Conservation (phyloP, 78 protist species). For the Tieghemostelium lacteum region DNA sequence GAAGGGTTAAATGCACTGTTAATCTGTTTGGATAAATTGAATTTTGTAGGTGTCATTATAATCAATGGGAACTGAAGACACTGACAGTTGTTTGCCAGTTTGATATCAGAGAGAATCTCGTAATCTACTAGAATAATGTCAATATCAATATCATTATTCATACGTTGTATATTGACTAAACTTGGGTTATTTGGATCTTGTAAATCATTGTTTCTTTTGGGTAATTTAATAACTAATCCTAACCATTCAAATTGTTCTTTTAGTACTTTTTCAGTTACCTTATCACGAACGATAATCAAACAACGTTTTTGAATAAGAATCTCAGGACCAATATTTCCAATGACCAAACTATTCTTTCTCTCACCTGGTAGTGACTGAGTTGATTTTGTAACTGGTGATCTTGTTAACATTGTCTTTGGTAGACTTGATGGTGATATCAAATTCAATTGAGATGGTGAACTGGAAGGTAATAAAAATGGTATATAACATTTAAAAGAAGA, state of each 20-base stretch:
- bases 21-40: constrained; percentile 47
- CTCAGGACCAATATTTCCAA: constrained; percentile 2
- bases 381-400: constrained; percentile 14
- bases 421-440: constrained; percentile 56
- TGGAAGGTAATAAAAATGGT: constrained; percentile 26
- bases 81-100: no score
- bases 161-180: neutral
- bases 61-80: no score
- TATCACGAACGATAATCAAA: constrained; percentile 36
- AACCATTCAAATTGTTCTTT: constrained; percentile 66
- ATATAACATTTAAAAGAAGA: constrained; percentile 57
- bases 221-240: constrained; percentile 28
- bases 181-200: neutral
- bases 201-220: neutral
- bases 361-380: neutral
- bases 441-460: constrained; percentile 38
- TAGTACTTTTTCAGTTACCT: constrained; percentile 40
- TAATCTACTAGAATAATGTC: constrained; percentile 33
- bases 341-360: neutral
- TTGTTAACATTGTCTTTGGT: constrained; percentile 13
- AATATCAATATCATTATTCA: constrained; percentile 4
- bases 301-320: constrained; percentile 22
- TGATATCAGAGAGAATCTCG: constrained; percentile 21
- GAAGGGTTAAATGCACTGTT: neutral
- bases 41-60: constrained; percentile 57